phyloP scores from a whole-genome alignment of 495 filamentous ascomycete species.

The Hypoxylon intermedium region DNA sequence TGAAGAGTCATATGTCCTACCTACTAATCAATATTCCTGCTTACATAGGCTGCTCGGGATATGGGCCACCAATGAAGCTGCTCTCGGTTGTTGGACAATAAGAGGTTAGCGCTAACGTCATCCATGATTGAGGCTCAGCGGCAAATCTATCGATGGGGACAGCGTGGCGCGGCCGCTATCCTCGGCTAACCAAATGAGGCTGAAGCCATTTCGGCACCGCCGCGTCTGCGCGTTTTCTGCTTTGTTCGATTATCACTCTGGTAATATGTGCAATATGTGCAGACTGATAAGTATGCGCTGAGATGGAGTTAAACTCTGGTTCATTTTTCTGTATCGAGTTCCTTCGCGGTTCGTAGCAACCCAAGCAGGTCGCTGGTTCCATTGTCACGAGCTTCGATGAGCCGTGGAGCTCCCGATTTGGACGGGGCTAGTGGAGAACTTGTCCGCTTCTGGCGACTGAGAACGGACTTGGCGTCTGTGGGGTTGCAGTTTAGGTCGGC shows the following conservation, averaged over 20 bases:
- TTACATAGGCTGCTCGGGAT: no score
- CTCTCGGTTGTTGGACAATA: background rate
- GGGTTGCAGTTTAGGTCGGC: conserved; percentile 30
- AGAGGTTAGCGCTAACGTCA: conserved; percentile 1
- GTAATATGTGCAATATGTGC: no score
- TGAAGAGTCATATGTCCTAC: background rate
- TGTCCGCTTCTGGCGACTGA: conserved; percentile 29
- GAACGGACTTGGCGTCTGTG: conserved; percentile 29
- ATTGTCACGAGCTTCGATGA: conserved; percentile 31
- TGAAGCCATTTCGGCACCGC: background rate
- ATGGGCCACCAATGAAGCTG: background rate
- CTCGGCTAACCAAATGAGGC: conserved; percentile 11
- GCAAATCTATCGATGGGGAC: conserved; percentile 4
- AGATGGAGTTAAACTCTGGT: conserved; percentile 3
- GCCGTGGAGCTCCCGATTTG: conserved; percentile 29
- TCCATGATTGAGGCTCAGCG: conserved; percentile 26
- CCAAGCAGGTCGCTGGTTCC: conserved; percentile 21
- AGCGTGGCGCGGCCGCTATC: conserved; percentile 13
- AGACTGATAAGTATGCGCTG: background rate
- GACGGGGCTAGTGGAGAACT: conserved; percentile 30
- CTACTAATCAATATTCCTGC: background rate
- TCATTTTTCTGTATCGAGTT: conserved; percentile 1
- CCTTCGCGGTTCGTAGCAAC: conserved; percentile 6
- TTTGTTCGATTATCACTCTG: conserved; percentile 4
- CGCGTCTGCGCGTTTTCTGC: conserved; percentile 5